Base-by-base conservation (phyloP, 352 stramenopile genomes). In the Globisporangium spinosum region DNA sequence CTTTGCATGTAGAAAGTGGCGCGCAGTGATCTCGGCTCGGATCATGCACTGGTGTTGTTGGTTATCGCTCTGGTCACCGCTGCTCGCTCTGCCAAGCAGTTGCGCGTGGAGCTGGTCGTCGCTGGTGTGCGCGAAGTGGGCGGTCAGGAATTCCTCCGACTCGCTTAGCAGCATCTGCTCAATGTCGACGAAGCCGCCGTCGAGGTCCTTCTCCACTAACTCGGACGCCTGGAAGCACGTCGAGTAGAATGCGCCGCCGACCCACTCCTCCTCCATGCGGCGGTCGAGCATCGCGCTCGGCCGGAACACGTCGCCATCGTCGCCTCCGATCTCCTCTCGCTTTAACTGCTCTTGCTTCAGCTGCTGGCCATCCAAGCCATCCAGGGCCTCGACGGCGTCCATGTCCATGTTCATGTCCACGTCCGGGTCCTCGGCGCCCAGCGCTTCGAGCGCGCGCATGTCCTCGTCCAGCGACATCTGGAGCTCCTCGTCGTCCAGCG, bases 101-200 rank as follows among this genome's bases (percentile, higher is more conserved):
- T 55, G 59, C 43, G 22, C 59, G 9, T 65, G 43, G 7, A 61
- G 55, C 27, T 45, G 55, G 32, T 62, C 56, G 56, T 62, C 56
- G 10, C 56, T 62, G 20, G 56, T 34, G n/a, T 49, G 32, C 60
- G 32, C 65, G 45, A 70, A 70, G 29, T 70, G 65, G 34, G 65
- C 38, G 20, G 72, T 70, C 34, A 89, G 64, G 4, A 66, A 70
- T 25, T 86, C 74, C 27, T 87, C 77, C 6, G 68, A 66, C 2
- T 75, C 74, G 62, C 59, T 74, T 55, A 87, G 69, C 43, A 91
- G 70, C 78, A 91, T 80, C 47, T 87, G 83, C 72, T 91, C 83
- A n/a, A 91, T 80, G 57, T 91, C 80, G 47, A 76, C 75, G 56
- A 78, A 74, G 1, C 64, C 72, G 32, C 77, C 64, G 6, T 72